Base-by-base conservation (phyloP, 1,284 basidiomycete genomes). In the Xanthoconium separans region DNA sequence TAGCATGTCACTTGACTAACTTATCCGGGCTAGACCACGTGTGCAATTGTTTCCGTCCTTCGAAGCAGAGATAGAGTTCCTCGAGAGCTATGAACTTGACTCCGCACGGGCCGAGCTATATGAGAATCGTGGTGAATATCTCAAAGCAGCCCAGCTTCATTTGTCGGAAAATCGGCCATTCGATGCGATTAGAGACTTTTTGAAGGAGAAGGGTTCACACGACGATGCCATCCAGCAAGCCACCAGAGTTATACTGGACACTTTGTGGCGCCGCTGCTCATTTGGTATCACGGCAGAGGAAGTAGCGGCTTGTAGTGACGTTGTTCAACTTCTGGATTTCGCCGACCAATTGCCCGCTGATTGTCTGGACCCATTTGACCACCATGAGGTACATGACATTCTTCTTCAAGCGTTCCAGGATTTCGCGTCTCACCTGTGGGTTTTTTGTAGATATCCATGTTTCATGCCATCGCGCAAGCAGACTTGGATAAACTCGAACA, bases 131-230 rank as follows among this genome's bases (percentile, higher is more conserved):
- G 77, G 76, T 5, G 69, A 74, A 55, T 73, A 69, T 43, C 53
- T 62, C 0, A 81, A 87, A 30, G 85, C 85, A 0, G 85, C 84
- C 1, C 73, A 82, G 15, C 62, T 85, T 16, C 78, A 84, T 58
- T 62, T 83, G 3, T 62, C 65, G 2, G 78, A 83, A 65, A 83
- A 83, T 20, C 74, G 76, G 2, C 66, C 63, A 2, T 41, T 77
- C 2, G 73, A 81, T 20, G 86, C 82, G 0, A 77, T 85, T 33
- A 60, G 61, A 4, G 62, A 79, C 2, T 70, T 84, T 40, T 58
- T 84, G 18, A 62, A 67, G 45, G 77, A 78, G 45, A 54, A 36
- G 2, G 37, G 51, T 0, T 70, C 68, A 18, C 36, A 37, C 6
- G n/a, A 57, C 0, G 24, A 24, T 24, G 74, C 75, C 6, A 60